Evolutionary conservation across 2,329 filamentous ascomycete genomes (phyloP).

Genomic region (Fusarium sp.): DNA sequence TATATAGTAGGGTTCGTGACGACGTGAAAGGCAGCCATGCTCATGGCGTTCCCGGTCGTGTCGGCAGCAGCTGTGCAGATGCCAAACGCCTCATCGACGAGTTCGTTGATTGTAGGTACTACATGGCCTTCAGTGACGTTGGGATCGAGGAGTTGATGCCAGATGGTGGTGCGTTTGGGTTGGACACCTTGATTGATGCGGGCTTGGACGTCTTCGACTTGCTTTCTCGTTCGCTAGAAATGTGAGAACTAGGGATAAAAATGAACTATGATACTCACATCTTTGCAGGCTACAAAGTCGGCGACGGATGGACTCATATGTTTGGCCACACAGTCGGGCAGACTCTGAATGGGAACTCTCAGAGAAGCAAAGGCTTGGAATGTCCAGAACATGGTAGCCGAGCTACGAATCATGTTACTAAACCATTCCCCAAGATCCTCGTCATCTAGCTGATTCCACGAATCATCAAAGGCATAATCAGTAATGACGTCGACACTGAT

Average conservation of each 20-base stretch:
- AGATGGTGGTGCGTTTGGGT: slow-evolving; percentile 8
- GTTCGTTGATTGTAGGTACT: background rate
- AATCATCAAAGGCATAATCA: slow-evolving; percentile 33
- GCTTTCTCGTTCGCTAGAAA: slow-evolving; percentile 9
- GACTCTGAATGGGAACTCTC: background rate
- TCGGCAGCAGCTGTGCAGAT: slow-evolving; percentile 17
- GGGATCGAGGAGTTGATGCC: slow-evolving; percentile 16
- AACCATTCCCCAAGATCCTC: slow-evolving; percentile 28
- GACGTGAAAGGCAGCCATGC: slow-evolving; percentile 12
- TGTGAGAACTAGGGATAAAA: background rate
- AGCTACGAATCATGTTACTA: slow-evolving; percentile 11
- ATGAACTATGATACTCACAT: background rate
- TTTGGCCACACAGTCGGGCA: slow-evolving; percentile 6
- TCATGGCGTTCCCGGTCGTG: slow-evolving; percentile 13
- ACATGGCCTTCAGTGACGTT: slow-evolving; percentile 2
- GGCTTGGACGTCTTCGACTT: slow-evolving; percentile 5
- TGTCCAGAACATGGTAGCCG: slow-evolving; percentile 13
- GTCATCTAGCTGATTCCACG: slow-evolving; percentile 23
- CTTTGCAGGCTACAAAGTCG: slow-evolving; percentile 5
- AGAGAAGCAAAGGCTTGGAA: slow-evolving; percentile 16
- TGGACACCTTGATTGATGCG: slow-evolving; percentile 11
- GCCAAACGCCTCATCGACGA: slow-evolving; percentile 14
- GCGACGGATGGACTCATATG: slow-evolving; percentile 12
- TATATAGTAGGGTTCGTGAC: slow-evolving; percentile 15
- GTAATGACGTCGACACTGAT: slow-evolving; percentile 28